A percentile compares a stretch with the other conserved stretches of the same genome.
phyloP scores from a whole-genome alignment of 805 yeast genomes.

The Teunomyces cretensis region DNA sequence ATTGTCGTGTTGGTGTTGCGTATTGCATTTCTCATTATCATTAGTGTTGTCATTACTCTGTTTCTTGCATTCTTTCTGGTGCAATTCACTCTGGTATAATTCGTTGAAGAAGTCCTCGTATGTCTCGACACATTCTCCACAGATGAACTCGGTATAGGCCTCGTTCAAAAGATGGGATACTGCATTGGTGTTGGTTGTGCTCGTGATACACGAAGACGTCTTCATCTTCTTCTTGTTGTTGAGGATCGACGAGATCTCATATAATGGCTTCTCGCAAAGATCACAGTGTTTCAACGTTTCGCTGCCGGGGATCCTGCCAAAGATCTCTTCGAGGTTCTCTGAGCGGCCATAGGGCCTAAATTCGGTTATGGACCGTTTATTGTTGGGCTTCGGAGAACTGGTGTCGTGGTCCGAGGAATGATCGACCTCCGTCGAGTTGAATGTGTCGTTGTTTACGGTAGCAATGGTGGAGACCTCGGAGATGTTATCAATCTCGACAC shows the following conservation, averaged over 20 bases:
- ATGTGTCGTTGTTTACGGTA: conserved; percentile 6
- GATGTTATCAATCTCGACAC: conserved; percentile 7
- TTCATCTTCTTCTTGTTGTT: conserved; percentile 18
- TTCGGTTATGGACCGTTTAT: conserved; percentile 1
- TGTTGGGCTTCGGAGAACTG: neutral
- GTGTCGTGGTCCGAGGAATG: neutral
- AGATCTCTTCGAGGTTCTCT: conserved; percentile 36
- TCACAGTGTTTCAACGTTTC: conserved; percentile 53
- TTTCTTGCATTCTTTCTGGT: neutral
- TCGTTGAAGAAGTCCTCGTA: conserved; percentile 52
- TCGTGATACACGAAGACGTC: neutral
- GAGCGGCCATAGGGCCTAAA: conserved; percentile 2
- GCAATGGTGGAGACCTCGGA: conserved; percentile 11
- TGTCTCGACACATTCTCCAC: conserved; percentile 59
- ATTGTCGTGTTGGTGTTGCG: neutral
- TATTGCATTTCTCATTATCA: conserved; percentile 1
- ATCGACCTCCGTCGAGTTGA: neutral
- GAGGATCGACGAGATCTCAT: conserved; percentile 52
- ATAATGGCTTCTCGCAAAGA: conserved; percentile 68
- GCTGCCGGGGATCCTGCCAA: conserved; percentile 39
- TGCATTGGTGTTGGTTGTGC: conserved; percentile 11
- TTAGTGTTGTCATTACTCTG: neutral
- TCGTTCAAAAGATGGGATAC: conserved; percentile 10
- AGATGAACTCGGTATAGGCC: conserved; percentile 54
- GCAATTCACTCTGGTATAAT: conserved; percentile 10